Evolutionary conservation across 345 rosid species (phyloP).

Genomic region (Noccaea bulbosa): DNA sequence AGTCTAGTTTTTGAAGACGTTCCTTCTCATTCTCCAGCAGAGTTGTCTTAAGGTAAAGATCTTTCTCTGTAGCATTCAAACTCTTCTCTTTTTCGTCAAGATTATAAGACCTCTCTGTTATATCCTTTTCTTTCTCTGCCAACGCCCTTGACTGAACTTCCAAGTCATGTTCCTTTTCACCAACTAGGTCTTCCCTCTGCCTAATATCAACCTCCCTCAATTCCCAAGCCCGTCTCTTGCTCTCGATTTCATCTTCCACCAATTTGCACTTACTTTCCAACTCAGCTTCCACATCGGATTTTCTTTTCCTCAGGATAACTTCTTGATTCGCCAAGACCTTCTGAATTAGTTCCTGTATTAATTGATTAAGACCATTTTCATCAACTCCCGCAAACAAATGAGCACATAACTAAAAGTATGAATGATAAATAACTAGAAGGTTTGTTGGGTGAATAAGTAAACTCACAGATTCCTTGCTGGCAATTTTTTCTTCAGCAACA

Average conservation of each 20-base stretch:
- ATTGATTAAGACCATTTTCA: constrained; percentile 3
- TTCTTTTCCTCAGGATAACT: constrained; percentile 57
- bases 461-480: constrained; percentile 84
- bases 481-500: constrained; percentile 67
- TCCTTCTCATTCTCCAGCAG: constrained; percentile 65
- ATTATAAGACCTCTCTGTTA: constrained; percentile 51
- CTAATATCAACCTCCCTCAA: constrained; percentile 80
- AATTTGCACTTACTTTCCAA: constrained; percentile 61
- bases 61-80: constrained; percentile 56
- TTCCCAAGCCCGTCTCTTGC: constrained; percentile 90
- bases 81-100: constrained; percentile 70
- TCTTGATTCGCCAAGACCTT: constrained; percentile 71
- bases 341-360: constrained; percentile 64
- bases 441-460: constrained; percentile 27
- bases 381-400: constrained; percentile 14
- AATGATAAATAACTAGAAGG: constrained; percentile 20
- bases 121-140: constrained; percentile 74
- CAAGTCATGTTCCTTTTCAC: constrained; percentile 83
- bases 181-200: constrained; percentile 65
- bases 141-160: constrained; percentile 63
- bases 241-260: constrained; percentile 85
- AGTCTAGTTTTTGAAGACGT: constrained; percentile 57
- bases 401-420: constrained; percentile 23
- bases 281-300: constrained; percentile 77
- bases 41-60: constrained; percentile 48